Base-by-base conservation (phyloP, 108 stramenopile genomes). In the Skeletonema grethae region DNA sequence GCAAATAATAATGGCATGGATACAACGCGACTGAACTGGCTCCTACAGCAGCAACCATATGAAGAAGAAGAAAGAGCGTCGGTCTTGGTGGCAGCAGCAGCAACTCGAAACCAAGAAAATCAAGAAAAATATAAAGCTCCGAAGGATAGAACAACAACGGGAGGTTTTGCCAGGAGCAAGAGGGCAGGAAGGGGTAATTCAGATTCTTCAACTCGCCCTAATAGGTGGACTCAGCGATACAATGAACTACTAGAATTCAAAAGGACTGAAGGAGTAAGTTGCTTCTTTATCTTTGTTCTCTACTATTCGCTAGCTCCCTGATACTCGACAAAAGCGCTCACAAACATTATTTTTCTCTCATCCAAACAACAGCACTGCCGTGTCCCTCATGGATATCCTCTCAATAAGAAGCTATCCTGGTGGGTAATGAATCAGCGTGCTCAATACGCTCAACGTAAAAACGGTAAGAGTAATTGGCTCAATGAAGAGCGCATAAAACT, bases 381-480 rank as follows among this genome's bases (percentile, higher is more conserved):
- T 61, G 90, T 91, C 28, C 90, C 90, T 3, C 86, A 86, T 13
- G 72, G 90, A 24, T 87, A 87, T 55, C 28, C 79, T 6, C 57
- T 57, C 28, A 91, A 91, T 45, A 72, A 83, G 3, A 76, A 84
- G 59, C 64, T 91, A 28, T 82, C 86, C 3, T 86, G 86, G 72
- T 91, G 87, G 90, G 86, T 87, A 5, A 73, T 64, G 56, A 83
- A 86, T 29, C 87, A 87, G 58, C 85, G 89, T 6, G 85, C 87
- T 34, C 85, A 88, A 48, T 86, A 83, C 66, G 79, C 82, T 13
- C 80, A 85, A 46, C 70, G 63, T 41, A 7, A 43, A 7, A 58
- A 65, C 71, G 41, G 53, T 4, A 69, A 77, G 59, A 67, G 67
- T 32, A 83, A 67, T 8, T 73, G 83, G 61, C 75, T 91, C 15